Evolutionary conservation across 1,284 basidiomycete species (phyloP), one percentile per base, ranked within the genome.

Genomic region (Cutaneotrichosporon mucoides): DNA sequence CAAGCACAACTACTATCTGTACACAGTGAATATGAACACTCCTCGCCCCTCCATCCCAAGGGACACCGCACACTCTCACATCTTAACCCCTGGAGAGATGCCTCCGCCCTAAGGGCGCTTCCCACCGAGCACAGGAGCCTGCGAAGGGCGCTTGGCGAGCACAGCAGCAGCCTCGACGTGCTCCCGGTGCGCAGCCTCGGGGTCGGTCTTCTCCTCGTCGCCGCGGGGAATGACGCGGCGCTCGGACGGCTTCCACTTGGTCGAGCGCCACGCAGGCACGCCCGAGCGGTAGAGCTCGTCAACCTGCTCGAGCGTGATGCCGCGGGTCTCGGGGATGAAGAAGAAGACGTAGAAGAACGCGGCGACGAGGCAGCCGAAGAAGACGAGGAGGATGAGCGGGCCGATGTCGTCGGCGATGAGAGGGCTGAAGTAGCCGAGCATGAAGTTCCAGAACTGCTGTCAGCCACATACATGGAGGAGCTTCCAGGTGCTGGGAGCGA

Each of bases 221-320:
- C 53, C 45, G 38, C 58, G 61, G 24, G 37, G 38, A 5, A 24
- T 15, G 6, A 24, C 37, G 5, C 15, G 37, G 45, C 49, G 59
- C 43, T 35, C 43, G 2, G 68, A 51, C 3, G 87, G 87, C 59
- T 77, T 82, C 86, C 86, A 89, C 0, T 63, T 64, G 0, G 81
- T 62, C 0, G 86, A 87, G 42, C 82, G 76, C 86, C 87, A 88
- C 2, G 88, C 85, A 66, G 83, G 83, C 63, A 87, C 79, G 5
- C 82, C 81, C 3, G 85, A 79, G 42, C 84, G 82, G 70, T 88
- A 88, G 79, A 88, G 77, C 75, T 88, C 86, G 73, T 89, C 87
- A 64, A 89, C 86, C 80, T 89, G 87, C 76, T 90, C 88, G 63
- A 90, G 80, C 47, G 83, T 83, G 13, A 90, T 81, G 6, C 86